These are phyloP conservation scores for Alnus rubra DNA, from an alignment of 306 rosid genomes.

Conservation along the genomic window DNA sequence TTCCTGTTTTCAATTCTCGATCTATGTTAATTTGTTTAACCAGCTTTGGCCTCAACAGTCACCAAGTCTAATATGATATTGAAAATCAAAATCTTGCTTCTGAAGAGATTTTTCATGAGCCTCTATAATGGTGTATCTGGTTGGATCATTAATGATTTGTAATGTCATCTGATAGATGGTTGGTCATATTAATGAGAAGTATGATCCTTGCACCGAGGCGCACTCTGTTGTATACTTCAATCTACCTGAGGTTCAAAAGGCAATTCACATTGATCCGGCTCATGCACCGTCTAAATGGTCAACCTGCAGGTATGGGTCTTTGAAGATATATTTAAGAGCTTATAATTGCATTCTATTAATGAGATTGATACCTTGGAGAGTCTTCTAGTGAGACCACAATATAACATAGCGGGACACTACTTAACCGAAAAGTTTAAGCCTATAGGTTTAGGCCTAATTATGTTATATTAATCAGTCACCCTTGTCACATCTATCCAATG, in stretches of 20 bases:
- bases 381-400: too few species aligned
- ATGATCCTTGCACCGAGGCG: conserved; percentile 89
- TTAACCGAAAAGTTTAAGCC: too few species aligned
- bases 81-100: conserved; percentile 8
- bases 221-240: conserved; percentile 72
- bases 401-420: too few species aligned
- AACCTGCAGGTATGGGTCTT: conserved; percentile 71
- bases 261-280: conserved; percentile 65
- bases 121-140: neutral
- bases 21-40: neutral
- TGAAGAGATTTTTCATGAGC: conserved; percentile 1
- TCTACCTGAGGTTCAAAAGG: conserved; percentile 70
- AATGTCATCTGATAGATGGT: conserved; percentile 43
- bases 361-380: too few species aligned
- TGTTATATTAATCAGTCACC: too few species aligned
- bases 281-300: conserved; percentile 67
- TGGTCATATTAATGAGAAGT: conserved; percentile 49
- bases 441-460: too few species aligned
- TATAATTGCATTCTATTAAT: conserved; percentile 6
- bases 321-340: neutral
- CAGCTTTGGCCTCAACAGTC: neutral
- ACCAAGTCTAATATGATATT: neutral
- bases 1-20: neutral
- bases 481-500: too few species aligned
- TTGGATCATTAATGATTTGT: conserved; percentile 25